Base-by-base conservation (phyloP, 176 grass and related monocot species). In the Poa pratensis region DNA sequence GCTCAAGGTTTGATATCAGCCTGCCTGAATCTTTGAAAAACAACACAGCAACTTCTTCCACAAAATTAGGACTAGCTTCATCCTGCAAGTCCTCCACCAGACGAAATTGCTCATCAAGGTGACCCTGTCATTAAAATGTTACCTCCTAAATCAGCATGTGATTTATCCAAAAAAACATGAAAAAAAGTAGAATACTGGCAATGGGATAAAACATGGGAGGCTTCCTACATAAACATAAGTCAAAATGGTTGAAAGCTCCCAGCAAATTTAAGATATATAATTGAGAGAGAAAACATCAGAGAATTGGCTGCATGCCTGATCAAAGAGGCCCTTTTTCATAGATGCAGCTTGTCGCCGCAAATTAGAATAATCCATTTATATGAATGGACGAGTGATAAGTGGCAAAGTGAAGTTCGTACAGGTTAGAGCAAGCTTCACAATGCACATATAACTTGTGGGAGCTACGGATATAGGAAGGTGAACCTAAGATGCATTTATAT, bases 21-120 rank as follows among this genome's bases (percentile, higher is more conserved):
- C 91, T 90, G 55, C 90, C 69, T 7, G 96, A 99, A 83, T 99
- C 93, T 82, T 89, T 96, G 48, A 96, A 91, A 78, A 96, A 99
- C 90, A 94, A 88, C 70, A 90, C 87, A 23, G 84, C 91, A 17
- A 99, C 96, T 93, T 99, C 96, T 88, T 99, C 91, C 1, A 92
- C 81, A 84, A 99, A 99, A 85, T 99, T 96, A 84, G 93, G 96
- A 78, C 91, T 99, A 86, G 77, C 81, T 81, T 99, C 96, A 83
- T 99, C 96, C 75, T 99, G 93, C 80, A 96, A 90, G 60, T 99
- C 96, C 82, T 99, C 96, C 69, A 99, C 85, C 82, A 96, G 96
- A 86, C 86, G 70, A 82, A 99, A 99, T 24, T 99, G 96, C 81
- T 99, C 96, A 76, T 99, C 96, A 48, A 99, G 86, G 88, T 92